Evolutionary conservation across 2,329 filamentous ascomycete species (phyloP).

Genomic region (Celoporthe dispersa): DNA sequence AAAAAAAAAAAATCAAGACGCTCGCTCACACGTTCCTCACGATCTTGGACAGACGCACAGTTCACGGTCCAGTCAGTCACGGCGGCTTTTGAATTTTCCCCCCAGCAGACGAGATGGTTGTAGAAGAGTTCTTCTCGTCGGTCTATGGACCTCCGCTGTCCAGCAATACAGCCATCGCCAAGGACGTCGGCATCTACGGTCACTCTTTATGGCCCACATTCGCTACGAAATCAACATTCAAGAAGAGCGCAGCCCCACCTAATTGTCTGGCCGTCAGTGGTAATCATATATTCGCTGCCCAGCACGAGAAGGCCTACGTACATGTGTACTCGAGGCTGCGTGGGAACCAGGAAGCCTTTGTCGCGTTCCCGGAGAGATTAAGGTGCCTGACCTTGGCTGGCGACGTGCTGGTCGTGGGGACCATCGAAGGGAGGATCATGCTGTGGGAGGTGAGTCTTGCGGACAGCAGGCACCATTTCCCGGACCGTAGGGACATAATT

Average conservation of each 20-base stretch:
- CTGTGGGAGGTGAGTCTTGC: conserved; percentile 80
- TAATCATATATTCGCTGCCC: conserved; percentile 88
- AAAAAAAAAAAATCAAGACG: background rate
- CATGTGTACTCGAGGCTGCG: conserved; percentile 88
- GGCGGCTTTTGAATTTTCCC: background rate
- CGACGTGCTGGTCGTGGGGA: conserved; percentile 78
- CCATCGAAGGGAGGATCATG: conserved; percentile 82
- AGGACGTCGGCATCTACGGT: conserved; percentile 86
- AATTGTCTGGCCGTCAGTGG: conserved; percentile 81
- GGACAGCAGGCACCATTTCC: too few relatives aligned
- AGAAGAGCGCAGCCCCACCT: conserved; percentile 83
- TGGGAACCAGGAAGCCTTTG: conserved; percentile 84
- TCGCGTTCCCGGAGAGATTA: conserved; percentile 88
- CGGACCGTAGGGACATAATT: background rate
- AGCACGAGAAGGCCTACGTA: conserved; percentile 87
- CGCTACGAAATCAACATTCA: conserved; percentile 78
- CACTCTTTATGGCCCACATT: conserved; percentile 81
- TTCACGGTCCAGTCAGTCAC: background rate
- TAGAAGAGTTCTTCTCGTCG: conserved; percentile 64
- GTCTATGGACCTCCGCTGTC: conserved; percentile 61
- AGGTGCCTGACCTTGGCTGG: conserved; percentile 74
- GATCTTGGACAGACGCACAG: background rate
- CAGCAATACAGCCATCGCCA: conserved; percentile 66
- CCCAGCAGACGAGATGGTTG: conserved; percentile 51
- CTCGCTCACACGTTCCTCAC: background rate